A percentile compares a stretch with the other conserved stretches of the same genome.
These are phyloP conservation scores for Aphanomyces astaci DNA, from an alignment of 352 stramenopile genomes.

Conservation along the genomic window DNA sequence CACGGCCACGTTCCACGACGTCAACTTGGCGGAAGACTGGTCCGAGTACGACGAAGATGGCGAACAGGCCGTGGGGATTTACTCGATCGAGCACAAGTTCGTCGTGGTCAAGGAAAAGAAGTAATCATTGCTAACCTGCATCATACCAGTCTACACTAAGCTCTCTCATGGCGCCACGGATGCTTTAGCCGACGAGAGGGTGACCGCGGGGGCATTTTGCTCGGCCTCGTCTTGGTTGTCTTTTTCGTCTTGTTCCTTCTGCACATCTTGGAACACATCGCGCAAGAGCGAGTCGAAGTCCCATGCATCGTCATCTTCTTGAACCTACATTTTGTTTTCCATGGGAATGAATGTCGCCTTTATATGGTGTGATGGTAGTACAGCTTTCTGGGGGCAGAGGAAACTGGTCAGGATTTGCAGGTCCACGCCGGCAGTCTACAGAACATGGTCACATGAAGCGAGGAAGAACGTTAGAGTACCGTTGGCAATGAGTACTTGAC, in stretches of 20 bases:
- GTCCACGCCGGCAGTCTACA: constrained; percentile 45
- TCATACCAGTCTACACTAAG: no score
- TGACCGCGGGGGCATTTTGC: neutral
- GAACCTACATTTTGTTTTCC: constrained; percentile 47
- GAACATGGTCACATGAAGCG: neutral
- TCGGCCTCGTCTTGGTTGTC: constrained; percentile 35
- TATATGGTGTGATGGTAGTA: constrained; percentile 23
- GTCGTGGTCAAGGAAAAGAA: constrained; percentile 58
- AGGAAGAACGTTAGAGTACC: constrained; percentile 26
- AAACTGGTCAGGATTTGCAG: constrained; percentile 55
- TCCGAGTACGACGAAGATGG: constrained; percentile 80
- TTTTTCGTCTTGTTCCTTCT: constrained; percentile 70
- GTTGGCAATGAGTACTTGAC: constrained; percentile 70
- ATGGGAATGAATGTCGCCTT: neutral
- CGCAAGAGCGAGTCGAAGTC: constrained; percentile 70
- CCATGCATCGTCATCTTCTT: constrained; percentile 59
- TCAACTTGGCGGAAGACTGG: constrained; percentile 78
- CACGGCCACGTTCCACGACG: constrained; percentile 64
- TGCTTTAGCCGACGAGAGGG: no score
- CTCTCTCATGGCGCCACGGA: no score
- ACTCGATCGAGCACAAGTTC: constrained; percentile 75
- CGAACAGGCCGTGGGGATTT: constrained; percentile 66
- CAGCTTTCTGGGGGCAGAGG: constrained; percentile 60
- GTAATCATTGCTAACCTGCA: no score
- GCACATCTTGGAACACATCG: constrained; percentile 70